phyloP scores from a whole-genome alignment of 306 rosid genomes.

The Citrullus amarus region DNA sequence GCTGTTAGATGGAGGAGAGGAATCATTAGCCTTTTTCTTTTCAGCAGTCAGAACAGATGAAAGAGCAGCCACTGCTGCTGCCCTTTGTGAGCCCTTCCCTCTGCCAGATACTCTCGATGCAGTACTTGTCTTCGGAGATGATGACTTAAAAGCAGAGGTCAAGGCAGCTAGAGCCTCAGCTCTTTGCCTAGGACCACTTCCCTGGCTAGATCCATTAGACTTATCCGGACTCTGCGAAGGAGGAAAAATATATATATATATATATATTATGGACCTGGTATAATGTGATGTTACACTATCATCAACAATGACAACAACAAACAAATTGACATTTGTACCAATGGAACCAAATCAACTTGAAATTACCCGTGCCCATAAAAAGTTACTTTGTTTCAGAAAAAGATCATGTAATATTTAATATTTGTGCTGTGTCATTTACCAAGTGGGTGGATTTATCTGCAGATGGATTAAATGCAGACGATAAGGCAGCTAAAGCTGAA shows the following conservation, averaged over 20 bases:
- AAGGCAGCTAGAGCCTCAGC: conserved; percentile 97
- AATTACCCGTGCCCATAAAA: background rate
- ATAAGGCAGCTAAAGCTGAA: conserved; percentile 48
- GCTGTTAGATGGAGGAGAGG: conserved; percentile 44
- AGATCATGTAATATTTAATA: background rate
- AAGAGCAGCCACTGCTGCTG: conserved; percentile 99
- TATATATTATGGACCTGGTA: no score
- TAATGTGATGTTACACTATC: background rate
- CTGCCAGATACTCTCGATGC: conserved; percentile 37
- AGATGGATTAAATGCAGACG: conserved; percentile 47
- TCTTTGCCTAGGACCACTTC: conserved; percentile 91
- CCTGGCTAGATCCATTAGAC: conserved; percentile 50
- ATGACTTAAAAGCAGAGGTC: conserved; percentile 67
- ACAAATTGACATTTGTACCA: background rate
- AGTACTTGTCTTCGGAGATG: conserved; percentile 32
- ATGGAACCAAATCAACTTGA: background rate
- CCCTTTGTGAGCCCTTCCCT: conserved; percentile 85
- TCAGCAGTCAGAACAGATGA: conserved; percentile 89
- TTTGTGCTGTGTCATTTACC: conserved; percentile 21
- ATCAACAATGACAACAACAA: background rate
- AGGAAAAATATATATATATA: background rate
- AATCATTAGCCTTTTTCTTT: conserved; percentile 58
- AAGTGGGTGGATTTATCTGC: conserved; percentile 25
- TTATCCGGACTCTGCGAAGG: conserved; percentile 45
- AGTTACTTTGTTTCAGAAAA: background rate